These are phyloP conservation scores for Serpula lacrymans DNA, from an alignment of 768 basidiomycete genomes.

Conservation along the genomic window DNA sequence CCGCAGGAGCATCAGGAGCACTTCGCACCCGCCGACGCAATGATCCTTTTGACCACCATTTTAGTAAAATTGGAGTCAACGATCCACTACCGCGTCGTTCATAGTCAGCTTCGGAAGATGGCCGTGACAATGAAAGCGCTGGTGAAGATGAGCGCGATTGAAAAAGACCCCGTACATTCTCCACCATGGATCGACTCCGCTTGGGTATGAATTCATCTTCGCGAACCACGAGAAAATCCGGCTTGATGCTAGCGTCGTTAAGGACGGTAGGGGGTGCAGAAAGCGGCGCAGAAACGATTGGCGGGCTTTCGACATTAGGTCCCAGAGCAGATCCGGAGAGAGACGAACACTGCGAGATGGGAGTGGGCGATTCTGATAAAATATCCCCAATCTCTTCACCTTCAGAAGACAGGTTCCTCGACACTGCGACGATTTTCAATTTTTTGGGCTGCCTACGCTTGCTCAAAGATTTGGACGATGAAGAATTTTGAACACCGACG, in stretches of 20 bases:
- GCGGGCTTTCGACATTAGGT: slow-evolving; percentile 15
- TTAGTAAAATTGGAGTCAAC: slow-evolving; percentile 32
- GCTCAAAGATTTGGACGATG: slow-evolving; percentile 9
- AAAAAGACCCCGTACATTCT: slow-evolving; percentile 61
- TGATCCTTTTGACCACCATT: slow-evolving; percentile 48
- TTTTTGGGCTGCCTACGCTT: slow-evolving; percentile 22
- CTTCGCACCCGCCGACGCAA: slow-evolving; percentile 52
- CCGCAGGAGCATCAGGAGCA: slow-evolving; percentile 41
- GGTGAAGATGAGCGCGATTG: slow-evolving; percentile 44
- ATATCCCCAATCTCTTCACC: slow-evolving; percentile 23
- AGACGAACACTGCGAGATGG: slow-evolving; percentile 38
- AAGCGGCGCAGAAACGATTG: slow-evolving; percentile 13
- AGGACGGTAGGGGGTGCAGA: slow-evolving; percentile 10
- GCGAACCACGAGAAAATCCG: slow-evolving; percentile 23
- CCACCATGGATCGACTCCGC: slow-evolving; percentile 53
- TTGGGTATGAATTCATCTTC: slow-evolving; percentile 32
- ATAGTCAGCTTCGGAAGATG: slow-evolving; percentile 18
- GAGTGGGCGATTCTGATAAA: slow-evolving; percentile 31
- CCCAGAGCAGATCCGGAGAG: slow-evolving; percentile 22
- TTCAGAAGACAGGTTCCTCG: slow-evolving; percentile 17
- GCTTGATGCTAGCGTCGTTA: slow-evolving; percentile 17
- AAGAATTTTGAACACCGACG: not conserved
- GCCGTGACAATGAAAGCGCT: slow-evolving; percentile 24
- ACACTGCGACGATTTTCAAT: slow-evolving; percentile 24
- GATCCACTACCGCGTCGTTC: slow-evolving; percentile 19